phyloP scores from a whole-genome alignment of 176 grass and related monocot genomes.

The Oryza punctata region DNA sequence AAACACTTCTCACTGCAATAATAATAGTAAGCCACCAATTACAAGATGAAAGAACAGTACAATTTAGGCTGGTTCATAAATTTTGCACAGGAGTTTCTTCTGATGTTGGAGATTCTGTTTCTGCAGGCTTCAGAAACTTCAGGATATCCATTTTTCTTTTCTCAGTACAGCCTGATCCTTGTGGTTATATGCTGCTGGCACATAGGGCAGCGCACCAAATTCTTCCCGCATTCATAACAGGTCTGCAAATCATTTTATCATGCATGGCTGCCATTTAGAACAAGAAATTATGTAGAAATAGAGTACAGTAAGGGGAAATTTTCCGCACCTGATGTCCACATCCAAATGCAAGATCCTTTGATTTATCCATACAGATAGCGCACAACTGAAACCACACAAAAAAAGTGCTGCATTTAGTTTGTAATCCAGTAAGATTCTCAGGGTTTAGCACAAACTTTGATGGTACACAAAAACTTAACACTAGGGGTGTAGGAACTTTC shows the following conservation, averaged over 20 bases:
- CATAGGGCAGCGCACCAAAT: conserved; percentile 75
- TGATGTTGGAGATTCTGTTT: conserved; percentile 6
- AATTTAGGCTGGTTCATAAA: conserved; percentile 14
- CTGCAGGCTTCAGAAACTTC: conserved; percentile 16
- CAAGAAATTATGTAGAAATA: background rate
- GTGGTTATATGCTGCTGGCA: conserved; percentile 82
- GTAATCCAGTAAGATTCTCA: background rate
- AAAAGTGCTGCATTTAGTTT: conserved; percentile 20
- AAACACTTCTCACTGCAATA: background rate
- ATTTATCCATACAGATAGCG: conserved; percentile 87
- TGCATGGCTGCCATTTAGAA: conserved; percentile 27
- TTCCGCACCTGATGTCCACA: conserved; percentile 90
- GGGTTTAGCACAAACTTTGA: background rate
- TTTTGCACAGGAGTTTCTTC: conserved; percentile 23
- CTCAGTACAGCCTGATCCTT: conserved; percentile 86
- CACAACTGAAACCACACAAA: conserved; percentile 56
- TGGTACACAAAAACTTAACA: background rate
- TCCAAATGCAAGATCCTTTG: conserved; percentile 95
- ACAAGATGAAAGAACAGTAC: background rate
- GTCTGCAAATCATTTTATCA: conserved; percentile 62
- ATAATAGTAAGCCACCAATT: conserved; percentile 14
- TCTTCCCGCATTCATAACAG: conserved; percentile 73
- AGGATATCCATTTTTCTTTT: conserved; percentile 16
- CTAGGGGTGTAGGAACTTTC: background rate
- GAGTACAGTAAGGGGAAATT: background rate